Evolutionary conservation across 2,329 filamentous ascomycete genomes (phyloP), one percentile per base, ranked within the genome.

Genomic region (Penicillium vulpinum): DNA sequence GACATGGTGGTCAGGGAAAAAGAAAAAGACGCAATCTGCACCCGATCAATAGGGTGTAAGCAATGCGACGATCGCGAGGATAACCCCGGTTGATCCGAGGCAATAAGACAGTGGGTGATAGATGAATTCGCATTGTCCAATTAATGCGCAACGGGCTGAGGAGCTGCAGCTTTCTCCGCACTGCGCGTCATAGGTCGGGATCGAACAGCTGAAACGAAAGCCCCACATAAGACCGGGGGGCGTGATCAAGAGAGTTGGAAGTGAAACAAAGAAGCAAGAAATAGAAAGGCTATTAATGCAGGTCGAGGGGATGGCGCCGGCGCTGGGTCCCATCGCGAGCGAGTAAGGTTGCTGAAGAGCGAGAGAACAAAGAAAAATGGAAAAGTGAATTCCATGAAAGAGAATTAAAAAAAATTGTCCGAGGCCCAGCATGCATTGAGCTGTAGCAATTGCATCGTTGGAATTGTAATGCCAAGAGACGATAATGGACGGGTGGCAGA

Each of bases 231-330:
- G 22, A 21, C 36, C 11, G 22, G 50, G 22, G 50, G 53, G 24
- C 29, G 26, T 33, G 22, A 40, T 49, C 26, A 38, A 39, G 7
- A 24, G 13, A 39, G 41, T 44, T 16, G 39, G 51, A 55, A 56
- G 51, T 29, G 47, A 39, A 51, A 58, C 48, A 51, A 51, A 51
- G 54, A n/a, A 51, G 48, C 50, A 55, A 53, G 53, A 54, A 51
- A 51, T 43, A 57, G 43, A 47, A 52, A 51, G 57, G 62, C 58
- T 62, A 62, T 57, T 59, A 48, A 62, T 56, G 62, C 62, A 60
- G 21, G 38, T 47, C 29, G 39, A 51, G 36, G 43, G 36, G 11
- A 28, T n/a, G 5, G 63, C 62, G 63, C 63, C 63, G 40, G 63
- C 63, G 62, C 62, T 45, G 22, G 47, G 51, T 48, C 44, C 57